A percentile compares a stretch with the other conserved stretches of the same genome.
phyloP scores from a whole-genome alignment of 2,329 filamentous ascomycete genomes.

The Ploettnerulaceae sp. region DNA sequence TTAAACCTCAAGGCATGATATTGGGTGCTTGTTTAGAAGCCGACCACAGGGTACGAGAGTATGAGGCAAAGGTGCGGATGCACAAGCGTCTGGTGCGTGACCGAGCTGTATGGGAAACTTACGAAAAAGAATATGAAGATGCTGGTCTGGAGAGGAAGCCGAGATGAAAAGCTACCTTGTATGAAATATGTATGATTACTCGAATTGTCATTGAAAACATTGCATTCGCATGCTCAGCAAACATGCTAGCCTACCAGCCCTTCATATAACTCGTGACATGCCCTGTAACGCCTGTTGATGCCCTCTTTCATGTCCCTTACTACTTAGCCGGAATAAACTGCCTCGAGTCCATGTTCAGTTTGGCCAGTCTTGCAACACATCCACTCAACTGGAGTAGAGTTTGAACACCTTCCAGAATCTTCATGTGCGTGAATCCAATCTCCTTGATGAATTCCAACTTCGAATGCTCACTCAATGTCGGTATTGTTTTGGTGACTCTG shows the following conservation, averaged over 20 bases:
- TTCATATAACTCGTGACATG: conserved; percentile 16
- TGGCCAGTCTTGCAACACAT: conserved; percentile 84
- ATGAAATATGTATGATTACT: neutral
- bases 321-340: conserved; percentile 52
- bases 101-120: conserved; percentile 62
- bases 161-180: conserved; percentile 9
- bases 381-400: conserved; percentile 91
- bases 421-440: conserved; percentile 99
- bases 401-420: conserved; percentile 95
- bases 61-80: conserved; percentile 60
- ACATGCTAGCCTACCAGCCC: conserved; percentile 5
- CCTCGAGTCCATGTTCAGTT: conserved; percentile 92
- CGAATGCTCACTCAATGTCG: conserved; percentile 84
- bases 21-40: conserved; percentile 72
- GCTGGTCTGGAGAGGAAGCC: conserved; percentile 16
- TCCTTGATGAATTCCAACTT: conserved; percentile 98
- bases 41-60: conserved; percentile 60
- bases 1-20: conserved; percentile 51
- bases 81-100: conserved; percentile 60
- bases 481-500: conserved; percentile 92
- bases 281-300: conserved; percentile 26
- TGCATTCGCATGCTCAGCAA: conserved; percentile 6
- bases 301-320: conserved; percentile 14
- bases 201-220: conserved; percentile 1
- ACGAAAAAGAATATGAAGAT: conserved; percentile 51